Evolutionary conservation across 306 rosid genomes (phyloP).

Genomic region (Hylodesmum podocarpum): DNA sequence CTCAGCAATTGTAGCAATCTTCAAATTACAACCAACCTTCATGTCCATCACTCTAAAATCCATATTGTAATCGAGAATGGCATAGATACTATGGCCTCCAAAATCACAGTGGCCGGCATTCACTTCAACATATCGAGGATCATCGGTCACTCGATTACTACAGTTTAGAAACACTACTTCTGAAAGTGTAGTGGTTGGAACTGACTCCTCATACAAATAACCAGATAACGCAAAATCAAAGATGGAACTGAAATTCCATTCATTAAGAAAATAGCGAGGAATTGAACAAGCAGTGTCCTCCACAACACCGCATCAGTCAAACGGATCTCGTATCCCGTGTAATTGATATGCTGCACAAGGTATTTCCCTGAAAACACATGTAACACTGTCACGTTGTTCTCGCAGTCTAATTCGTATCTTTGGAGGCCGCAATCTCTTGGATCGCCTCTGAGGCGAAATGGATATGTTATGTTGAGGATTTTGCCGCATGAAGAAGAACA

Average conservation of each 20-base stretch:
- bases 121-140: too few species aligned
- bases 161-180: not conserved
- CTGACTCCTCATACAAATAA: not conserved
- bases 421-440: not conserved
- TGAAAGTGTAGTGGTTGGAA: too few species aligned
- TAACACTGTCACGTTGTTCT: not conserved
- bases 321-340: not conserved
- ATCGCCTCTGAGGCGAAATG: not conserved
- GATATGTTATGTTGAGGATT: not conserved
- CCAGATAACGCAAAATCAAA: too few species aligned
- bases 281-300: not conserved
- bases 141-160: not conserved
- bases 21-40: too few species aligned
- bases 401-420: not conserved
- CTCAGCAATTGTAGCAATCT: too few species aligned
- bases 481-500: not conserved
- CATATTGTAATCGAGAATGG: too few species aligned
- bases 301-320: not conserved
- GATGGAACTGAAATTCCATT: not conserved
- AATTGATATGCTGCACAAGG: not conserved
- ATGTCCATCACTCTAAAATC: too few species aligned
- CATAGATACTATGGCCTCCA: too few species aligned
- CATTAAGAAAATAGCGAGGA: not conserved
- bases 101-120: too few species aligned
- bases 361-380: not conserved